Base-by-base conservation (phyloP, 1,139 yeast species). In the Spencermartinsiella ligniputridi region DNA sequence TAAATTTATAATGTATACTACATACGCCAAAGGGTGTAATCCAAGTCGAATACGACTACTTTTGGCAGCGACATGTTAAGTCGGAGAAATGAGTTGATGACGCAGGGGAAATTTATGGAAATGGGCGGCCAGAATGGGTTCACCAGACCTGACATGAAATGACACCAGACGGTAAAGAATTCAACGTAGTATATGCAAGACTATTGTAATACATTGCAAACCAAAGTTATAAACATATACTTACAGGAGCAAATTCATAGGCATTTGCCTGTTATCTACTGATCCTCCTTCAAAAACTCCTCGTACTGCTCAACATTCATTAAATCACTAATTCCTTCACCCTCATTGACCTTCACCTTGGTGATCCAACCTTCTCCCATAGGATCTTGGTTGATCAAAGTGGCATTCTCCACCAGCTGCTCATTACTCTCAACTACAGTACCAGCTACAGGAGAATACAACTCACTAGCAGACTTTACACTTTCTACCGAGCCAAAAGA, bases 301-400 rank as follows among this genome's bases (percentile, higher is more conserved):
- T 78, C 81, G 68, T 89, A 89, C 48, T 76, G 79, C 48, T 78
- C 85, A 54, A 74, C 74, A 51, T 70, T 66, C 63, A 78, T 64
- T 49, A 79, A 64, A 12, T 66, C 69, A 17, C 69, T 76, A 16
- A 70, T 54, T 46, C 71, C 75, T 21, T 64, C 52, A 38, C 62
- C 54, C 35, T 75, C 71, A 35, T 63, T 50, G 52, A 83, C 68
- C 69, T 81, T 74, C 59, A 87, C 69, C 69, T 88, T 87, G 48
- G 87, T 87, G 55, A 92, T 78, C 97, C 97, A 92, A 29, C 95
- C 97, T 49, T 79, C 81, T 46, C 96, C 97, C 79, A 85, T 75
- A 44, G 98, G 97, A 61, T 89, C 97, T 52, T 72, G 68, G 71
- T 90, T 92, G 60, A 94, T 79, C 56, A 87, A 70, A 51, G 80